Evolutionary conservation across 2,329 filamentous ascomycete genomes (phyloP), one percentile per base, ranked within the genome.

Genomic region (Plenodomus tracheiphilus): DNA sequence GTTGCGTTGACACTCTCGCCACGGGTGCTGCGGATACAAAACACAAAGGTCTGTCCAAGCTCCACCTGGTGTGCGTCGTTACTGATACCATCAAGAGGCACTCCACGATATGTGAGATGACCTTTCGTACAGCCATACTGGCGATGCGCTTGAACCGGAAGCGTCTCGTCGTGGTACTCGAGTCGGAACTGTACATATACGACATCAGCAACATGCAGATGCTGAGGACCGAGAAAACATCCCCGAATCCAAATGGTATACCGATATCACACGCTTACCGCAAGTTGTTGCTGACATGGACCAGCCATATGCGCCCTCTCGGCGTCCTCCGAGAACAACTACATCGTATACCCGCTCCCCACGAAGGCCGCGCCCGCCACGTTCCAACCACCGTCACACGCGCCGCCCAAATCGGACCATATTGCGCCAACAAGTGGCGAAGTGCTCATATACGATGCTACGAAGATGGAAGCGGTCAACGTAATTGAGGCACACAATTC

Each of bases 181-280:
- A 99, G 71, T 91, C 96, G 64, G 89, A 96, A 70, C 96, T 97
- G 54, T 99, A 97, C 75, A 82, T 99, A 41, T 99, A 99, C 77
- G 94, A 99, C 72, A 97, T 99, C 59, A 91, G 92, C 74, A 97
- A 97, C 70, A 97, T 99, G 93, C 93, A 89, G 65, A 84, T 97
- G 49, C 80, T 97, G 35, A 88, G 91, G 72, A 96, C 91, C 5
- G 96, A 97, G 57, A 85, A 91, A 50, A 97, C 93, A 5, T 97
- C 93, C 3, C 90, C 94, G 6, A 99, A 99, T 65, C 90, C 92
- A 1, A 86, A 85, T 56, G 84, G 85, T 80, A 82, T 3, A 53
- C 42, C 18, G 13, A 35, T 64, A 25, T 15, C 11, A 7, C 28
- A 25, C 10, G 22, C 10, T 44, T 22, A 30, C n/a, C n/a, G 38